Evolutionary conservation across 768 basidiomycete species (phyloP).

Genomic region (Chiua virens): DNA sequence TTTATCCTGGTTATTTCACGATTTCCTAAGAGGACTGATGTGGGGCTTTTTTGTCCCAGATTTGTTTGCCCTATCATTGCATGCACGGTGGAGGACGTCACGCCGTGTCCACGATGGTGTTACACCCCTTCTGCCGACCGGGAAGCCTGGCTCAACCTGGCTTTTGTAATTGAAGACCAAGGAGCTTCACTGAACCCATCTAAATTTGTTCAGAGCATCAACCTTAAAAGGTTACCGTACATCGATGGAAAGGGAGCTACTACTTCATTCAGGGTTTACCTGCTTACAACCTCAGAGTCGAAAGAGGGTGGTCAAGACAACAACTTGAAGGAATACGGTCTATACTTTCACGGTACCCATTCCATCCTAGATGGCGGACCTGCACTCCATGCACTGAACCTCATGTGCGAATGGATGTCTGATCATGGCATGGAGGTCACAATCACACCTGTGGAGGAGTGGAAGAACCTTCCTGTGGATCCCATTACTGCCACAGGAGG

Average conservation of each 20-base stretch:
- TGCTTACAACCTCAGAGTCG: conserved; percentile 14
- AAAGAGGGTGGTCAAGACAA: not conserved
- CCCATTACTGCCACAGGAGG: conserved; percentile 27
- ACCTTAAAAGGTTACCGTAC: conserved; percentile 19
- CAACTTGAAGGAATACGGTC: conserved; percentile 5
- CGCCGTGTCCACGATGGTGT: conserved; percentile 17
- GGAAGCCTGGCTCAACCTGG: conserved; percentile 21
- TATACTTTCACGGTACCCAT: conserved; percentile 19
- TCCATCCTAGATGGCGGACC: conserved; percentile 23
- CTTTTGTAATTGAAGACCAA: conserved; percentile 16
- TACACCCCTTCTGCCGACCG: conserved; percentile 23
- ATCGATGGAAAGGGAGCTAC: not conserved
- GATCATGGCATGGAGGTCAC: conserved; percentile 10
- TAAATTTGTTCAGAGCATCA: conserved; percentile 17
- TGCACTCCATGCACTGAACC: conserved; percentile 7
- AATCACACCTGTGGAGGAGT: conserved; percentile 17
- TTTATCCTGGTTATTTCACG: too few species aligned
- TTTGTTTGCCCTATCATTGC: conserved; percentile 16
- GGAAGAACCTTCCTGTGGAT: conserved; percentile 27
- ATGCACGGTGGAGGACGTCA: too few species aligned
- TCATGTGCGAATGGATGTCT: conserved; percentile 24
- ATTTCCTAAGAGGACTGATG: too few species aligned
- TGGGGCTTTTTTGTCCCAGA: too few species aligned
- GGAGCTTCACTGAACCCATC: conserved; percentile 11
- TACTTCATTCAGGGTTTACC: conserved; percentile 4